Base-by-base conservation (phyloP, 768 basidiomycete species). In the Gymnopilus junonius region DNA sequence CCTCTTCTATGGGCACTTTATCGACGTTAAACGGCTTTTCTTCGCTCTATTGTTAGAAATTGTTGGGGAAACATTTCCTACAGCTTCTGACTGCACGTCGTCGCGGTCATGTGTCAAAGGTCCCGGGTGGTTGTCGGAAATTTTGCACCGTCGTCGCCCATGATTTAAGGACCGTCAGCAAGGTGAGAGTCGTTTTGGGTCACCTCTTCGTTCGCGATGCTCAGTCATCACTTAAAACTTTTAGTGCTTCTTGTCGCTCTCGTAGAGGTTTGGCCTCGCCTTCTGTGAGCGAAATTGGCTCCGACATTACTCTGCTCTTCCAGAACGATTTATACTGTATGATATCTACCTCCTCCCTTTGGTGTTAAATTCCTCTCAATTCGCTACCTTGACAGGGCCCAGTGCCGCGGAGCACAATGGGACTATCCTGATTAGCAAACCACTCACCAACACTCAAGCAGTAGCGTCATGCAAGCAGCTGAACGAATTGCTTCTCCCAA, bases 271-370 rank as follows among this genome's bases (percentile, higher is more conserved):
- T 11, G 6, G 51, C 67, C 32, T 50, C 59, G 4, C 64, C 69
- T 7, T 71, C 66, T 21, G 45, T 67, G 1, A 56, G 50, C 37
- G 56, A n/a, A 31, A 61, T 72, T 27, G 69, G 68, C 4, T 62
- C 70, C 17, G 73, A 72, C 55, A 46, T 77, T 31, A 71, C 69
- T 2, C 65, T 77, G 32, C 65, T 75, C 11, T 73, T 74, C 61
- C 76, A 76, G 68, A 76, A 76, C 51, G 72, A 76, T 39, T 70
- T 77, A 12, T 71, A 76, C 61, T 76, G 75, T 73, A 62, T 17
- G 73, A 40, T 31, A n/a, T n/a, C 31, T n/a, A 1, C n/a, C 31
- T 1, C 23, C n/a, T 45, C 45, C 23, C 27, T 59, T 3, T 15
- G n/a, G n/a, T 34, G 10, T 8, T 15, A 2, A 29, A 35, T 8